Base-by-base conservation (phyloP, 2,329 filamentous ascomycete genomes). In the Niveomyces coronatus region DNA sequence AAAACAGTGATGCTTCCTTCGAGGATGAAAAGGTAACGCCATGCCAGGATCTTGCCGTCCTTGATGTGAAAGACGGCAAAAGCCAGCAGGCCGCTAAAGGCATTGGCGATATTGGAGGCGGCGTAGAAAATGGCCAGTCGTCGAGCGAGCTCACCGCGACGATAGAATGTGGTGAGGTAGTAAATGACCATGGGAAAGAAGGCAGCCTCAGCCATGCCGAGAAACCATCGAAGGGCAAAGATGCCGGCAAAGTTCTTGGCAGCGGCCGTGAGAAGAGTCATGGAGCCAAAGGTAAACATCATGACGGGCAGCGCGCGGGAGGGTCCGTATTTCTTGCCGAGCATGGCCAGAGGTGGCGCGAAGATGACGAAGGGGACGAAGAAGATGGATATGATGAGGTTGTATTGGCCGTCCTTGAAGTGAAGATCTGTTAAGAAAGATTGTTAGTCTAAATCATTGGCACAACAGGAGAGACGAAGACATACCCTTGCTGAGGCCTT, bases 301-400 rank as follows among this genome's bases (percentile, higher is more conserved):
- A 84, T 70, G 33, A 76, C 55, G 1, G 80, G 79, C n/a, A 87
- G 61, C 4, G 83, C 76, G 24, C 70, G 63, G 35, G 74, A 70
- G 0, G 82, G 76, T 0, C 81, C 80, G 50, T 71, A 83, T 45
- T 74, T 79, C 61, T 86, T 87, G 44, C 79, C 80, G 9, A 82
- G 54, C 57, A 86, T 78, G 31, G 60, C 59, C 1, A 64, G 45
- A 8, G 61, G 54, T 0, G 79, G 80, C 0, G 80, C 81, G 37
- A 77, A 79, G 28, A 86, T 52, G 37, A 86, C 82, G 53, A 81
- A 86, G 0, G 82, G 82, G 5, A 86, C 66, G 56, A 82, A 87
- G 64, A 87, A 87, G 45, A 87, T 76, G 46, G 68, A 74, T 28
- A 87, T 58, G 32, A 85, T 67, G 31, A 77, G 70, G 56, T 85